Evolutionary conservation across 2,329 filamentous ascomycete species (phyloP).

Genomic region (Penicillium vulpinum): DNA sequence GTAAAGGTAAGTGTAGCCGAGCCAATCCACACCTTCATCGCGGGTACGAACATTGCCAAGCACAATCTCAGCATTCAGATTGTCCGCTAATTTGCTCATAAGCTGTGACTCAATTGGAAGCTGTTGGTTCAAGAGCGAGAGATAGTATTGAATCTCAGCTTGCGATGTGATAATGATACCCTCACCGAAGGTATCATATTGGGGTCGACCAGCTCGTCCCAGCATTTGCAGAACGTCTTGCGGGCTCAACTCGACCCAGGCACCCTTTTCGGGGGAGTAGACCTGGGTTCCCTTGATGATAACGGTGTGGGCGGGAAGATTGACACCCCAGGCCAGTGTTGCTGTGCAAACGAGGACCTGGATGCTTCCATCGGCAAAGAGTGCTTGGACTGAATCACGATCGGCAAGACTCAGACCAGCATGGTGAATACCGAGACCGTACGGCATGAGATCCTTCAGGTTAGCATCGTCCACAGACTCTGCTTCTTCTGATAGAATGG

Average conservation of each 20-base stretch:
- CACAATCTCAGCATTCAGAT: constrained; percentile 93
- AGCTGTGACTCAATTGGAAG: constrained; percentile 96
- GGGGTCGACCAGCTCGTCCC: constrained; percentile 90
- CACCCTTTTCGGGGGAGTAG: constrained; percentile 97
- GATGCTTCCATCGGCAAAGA: constrained; percentile 87
- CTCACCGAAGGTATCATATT: constrained; percentile 96
- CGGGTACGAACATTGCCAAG: constrained; percentile 87
- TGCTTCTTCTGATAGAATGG: constrained; percentile 82
- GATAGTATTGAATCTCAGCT: constrained; percentile 92
- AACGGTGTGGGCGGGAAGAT: constrained; percentile 94
- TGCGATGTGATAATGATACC: constrained; percentile 98
- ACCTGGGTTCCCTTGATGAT: constrained; percentile 99
- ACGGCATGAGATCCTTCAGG: constrained; percentile 89
- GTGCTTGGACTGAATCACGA: constrained; percentile 89
- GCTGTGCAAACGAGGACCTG: constrained; percentile 97
- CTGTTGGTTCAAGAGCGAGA: constrained; percentile 95
- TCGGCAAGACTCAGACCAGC: constrained; percentile 96
- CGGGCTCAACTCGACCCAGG: constrained; percentile 95
- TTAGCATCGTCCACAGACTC: constrained; percentile 80
- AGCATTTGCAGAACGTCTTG: constrained; percentile 99
- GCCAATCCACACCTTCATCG: constrained; percentile 98
- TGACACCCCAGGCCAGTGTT: constrained; percentile 98
- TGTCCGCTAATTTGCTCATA: constrained; percentile 88
- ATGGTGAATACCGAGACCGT: constrained; percentile 97
- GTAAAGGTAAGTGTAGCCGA: constrained; percentile 97